Evolutionary conservation across 305 asterid genomes (phyloP).

Genomic region (Fraxinus angustifolia): DNA sequence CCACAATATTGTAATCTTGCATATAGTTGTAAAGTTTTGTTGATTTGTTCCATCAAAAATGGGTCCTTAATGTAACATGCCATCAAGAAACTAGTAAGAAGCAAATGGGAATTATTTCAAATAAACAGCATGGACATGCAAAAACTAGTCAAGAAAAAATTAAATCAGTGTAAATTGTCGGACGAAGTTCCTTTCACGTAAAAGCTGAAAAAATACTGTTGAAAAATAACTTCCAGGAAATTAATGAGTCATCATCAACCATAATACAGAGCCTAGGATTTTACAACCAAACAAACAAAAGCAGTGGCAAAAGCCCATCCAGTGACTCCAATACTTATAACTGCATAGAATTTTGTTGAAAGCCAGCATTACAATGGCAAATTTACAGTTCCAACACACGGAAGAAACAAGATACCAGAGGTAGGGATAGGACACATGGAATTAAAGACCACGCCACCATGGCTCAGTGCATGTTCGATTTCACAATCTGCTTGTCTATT

Average conservation of each 20-base stretch:
- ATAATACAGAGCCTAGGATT: background rate
- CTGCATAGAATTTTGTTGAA: background rate
- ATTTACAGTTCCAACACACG: slow-evolving; percentile 11
- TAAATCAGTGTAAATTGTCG: background rate
- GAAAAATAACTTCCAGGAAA: background rate
- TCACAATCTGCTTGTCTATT: slow-evolving; percentile 6
- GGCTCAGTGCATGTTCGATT: background rate
- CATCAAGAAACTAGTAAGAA: background rate
- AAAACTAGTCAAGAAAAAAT: background rate
- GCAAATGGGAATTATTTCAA: background rate
- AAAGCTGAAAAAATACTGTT: background rate
- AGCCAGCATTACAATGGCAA: slow-evolving; percentile 1
- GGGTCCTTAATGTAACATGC: background rate
- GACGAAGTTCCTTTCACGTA: background rate
- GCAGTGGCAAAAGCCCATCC: slow-evolving; percentile 11
- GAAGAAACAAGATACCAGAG: slow-evolving; percentile 3
- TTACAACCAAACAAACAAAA: slow-evolving; percentile 10
- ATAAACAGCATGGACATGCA: background rate
- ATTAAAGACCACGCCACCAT: slow-evolving; percentile 21
- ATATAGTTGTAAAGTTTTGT: no score
- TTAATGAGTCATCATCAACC: background rate
- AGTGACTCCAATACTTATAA: slow-evolving; percentile 6
- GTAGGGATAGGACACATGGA: background rate
- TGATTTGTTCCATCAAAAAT: background rate
- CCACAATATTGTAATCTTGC: no score